Conservation (phyloP, 2,329 filamentous ascomycete genomes). For the Sporothrix globosa region DNA sequence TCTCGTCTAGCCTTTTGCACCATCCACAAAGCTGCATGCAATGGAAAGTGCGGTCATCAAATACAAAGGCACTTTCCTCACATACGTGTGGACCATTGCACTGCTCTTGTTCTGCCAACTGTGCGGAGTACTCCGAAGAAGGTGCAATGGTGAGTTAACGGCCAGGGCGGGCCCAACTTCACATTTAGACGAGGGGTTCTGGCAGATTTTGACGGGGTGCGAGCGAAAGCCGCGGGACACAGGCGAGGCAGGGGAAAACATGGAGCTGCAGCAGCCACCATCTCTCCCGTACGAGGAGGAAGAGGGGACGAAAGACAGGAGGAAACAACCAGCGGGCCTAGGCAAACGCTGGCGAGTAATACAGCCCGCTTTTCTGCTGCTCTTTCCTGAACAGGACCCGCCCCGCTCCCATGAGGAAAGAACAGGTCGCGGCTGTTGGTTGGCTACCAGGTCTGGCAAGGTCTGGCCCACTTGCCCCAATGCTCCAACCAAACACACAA, state of each 20-base stretch:
- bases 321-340: too few species aligned
- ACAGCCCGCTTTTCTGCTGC: background rate
- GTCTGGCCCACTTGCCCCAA: background rate
- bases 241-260: background rate
- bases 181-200: slow-evolving; percentile 22
- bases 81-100: background rate
- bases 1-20: background rate
- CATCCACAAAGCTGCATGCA: slow-evolving; percentile 1
- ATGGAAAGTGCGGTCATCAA: background rate
- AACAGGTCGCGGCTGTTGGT: background rate
- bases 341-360: background rate
- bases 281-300: background rate
- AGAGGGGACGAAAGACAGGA: background rate
- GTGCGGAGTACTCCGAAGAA: background rate
- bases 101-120: background rate
- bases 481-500: too few species aligned
- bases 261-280: slow-evolving; percentile 9
- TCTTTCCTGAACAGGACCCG: background rate
- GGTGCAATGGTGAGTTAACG: slow-evolving; percentile 3
- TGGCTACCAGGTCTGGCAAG: background rate
- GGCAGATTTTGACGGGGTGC: slow-evolving; percentile 21
- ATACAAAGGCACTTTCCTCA: background rate
- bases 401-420: background rate
- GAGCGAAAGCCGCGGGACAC: slow-evolving; percentile 3
- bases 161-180: background rate